Percentiles rank a stretch among this genome's conserved stretches.
phyloP scores from a whole-genome alignment of 2,329 filamentous ascomycete genomes.

The Neophaeococcomyces mojaviensis region DNA sequence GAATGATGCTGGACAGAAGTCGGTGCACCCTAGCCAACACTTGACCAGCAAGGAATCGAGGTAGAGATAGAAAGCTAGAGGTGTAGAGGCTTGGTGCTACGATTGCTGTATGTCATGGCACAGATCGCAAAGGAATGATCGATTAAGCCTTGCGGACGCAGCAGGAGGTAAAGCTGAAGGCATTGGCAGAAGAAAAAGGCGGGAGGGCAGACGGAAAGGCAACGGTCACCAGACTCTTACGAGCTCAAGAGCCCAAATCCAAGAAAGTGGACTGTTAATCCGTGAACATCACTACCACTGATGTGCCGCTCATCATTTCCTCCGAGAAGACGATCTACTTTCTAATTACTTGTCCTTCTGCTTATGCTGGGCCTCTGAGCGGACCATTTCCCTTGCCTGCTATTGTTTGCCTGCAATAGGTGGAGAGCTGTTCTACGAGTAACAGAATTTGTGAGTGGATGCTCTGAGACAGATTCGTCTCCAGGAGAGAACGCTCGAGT shows the following conservation, averaged over 20 bases:
- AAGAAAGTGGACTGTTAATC: not conserved
- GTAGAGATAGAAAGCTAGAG: not conserved
- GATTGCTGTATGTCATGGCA: not conserved
- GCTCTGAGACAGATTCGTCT: not conserved
- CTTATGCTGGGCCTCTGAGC: no score
- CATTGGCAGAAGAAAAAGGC: no score
- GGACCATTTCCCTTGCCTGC: no score
- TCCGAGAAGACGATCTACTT: not conserved
- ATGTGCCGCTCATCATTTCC: constrained; percentile 8
- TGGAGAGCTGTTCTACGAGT: not conserved
- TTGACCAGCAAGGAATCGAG: not conserved
- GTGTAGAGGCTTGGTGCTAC: not conserved
- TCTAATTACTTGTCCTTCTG: not conserved
- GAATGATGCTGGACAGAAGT: not conserved
- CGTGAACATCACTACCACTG: not conserved
- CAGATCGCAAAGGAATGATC: not conserved
- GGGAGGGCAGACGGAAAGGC: no score
- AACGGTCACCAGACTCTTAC: no score
- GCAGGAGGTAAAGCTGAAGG: no score
- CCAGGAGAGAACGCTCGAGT: not conserved
- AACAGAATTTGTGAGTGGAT: not conserved
- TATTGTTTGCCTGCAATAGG: not conserved
- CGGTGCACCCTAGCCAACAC: not conserved
- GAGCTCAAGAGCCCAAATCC: not conserved
- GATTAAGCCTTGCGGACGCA: no score